Percentiles rank a stretch among this genome's conserved stretches.
phyloP scores from a whole-genome alignment of 2,329 filamentous ascomycete species.

The Arthrobotrys iridis region DNA sequence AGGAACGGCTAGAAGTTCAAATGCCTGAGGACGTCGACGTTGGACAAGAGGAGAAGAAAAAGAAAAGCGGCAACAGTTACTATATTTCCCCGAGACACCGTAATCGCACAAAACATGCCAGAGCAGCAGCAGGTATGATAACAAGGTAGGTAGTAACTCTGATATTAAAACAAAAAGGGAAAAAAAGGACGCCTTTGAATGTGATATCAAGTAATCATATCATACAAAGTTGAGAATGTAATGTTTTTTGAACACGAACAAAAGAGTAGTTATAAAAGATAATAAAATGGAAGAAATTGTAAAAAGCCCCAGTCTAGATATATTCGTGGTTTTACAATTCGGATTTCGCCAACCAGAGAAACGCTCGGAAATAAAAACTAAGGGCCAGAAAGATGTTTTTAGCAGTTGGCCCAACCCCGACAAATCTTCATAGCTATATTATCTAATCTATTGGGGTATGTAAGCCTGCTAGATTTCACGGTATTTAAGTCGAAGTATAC shows the following conservation, averaged over 20 bases:
- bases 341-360: background rate
- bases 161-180: background rate
- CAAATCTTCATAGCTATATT: background rate
- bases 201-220: slow-evolving; percentile 38
- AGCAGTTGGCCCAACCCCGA: background rate
- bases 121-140: background rate
- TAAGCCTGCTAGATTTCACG: background rate
- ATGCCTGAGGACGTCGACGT: background rate
- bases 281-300: slow-evolving; percentile 15
- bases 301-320: slow-evolving; percentile 28
- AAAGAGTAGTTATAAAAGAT: slow-evolving; percentile 12
- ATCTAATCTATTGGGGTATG: background rate
- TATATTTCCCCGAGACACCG: slow-evolving; percentile 26
- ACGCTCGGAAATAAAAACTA: slow-evolving; percentile 1
- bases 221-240: slow-evolving; percentile 38
- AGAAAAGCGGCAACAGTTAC: background rate
- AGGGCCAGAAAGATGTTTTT: background rate
- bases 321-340: slow-evolving; percentile 12
- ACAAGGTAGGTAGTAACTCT: slow-evolving; percentile 1
- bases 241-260: background rate
- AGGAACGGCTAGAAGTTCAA: background rate
- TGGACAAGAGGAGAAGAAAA: background rate
- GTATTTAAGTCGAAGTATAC: background rate
- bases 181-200: slow-evolving; percentile 29
- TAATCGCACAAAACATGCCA: slow-evolving; percentile 9